Percentiles rank a stretch among this genome's conserved stretches.
Conservation (phyloP, 352 stramenopile genomes). For the Globisporangium middletonii region DNA sequence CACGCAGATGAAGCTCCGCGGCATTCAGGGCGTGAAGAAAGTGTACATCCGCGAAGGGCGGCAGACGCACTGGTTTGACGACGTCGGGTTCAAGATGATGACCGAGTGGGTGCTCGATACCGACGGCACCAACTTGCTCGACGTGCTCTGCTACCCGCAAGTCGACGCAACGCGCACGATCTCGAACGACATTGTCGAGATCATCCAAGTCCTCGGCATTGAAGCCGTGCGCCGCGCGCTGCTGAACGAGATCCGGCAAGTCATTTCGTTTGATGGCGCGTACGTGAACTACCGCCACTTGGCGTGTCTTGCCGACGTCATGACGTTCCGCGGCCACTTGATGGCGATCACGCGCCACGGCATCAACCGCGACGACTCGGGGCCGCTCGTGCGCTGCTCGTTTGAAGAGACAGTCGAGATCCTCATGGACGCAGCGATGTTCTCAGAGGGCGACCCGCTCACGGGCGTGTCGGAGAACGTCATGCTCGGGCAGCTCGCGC, state of each 20-base stretch:
- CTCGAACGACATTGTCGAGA: conserved; percentile 99
- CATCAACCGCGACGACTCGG: conserved; percentile 98
- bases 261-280: conserved; percentile 98
- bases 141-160: conserved; percentile 95
- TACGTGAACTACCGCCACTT: conserved; percentile 99
- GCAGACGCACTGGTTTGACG: conserved; percentile 93
- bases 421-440: conserved; percentile 98
- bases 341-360: conserved; percentile 98
- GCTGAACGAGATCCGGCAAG: conserved; percentile 96
- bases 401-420: conserved; percentile 99
- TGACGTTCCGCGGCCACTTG: conserved; percentile 97
- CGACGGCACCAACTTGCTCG: conserved; percentile 98
- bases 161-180: conserved; percentile 97
- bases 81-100: conserved; percentile 92
- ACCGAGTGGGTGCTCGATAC: conserved; percentile 99
- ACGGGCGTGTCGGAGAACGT: conserved; percentile 99
- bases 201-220: conserved; percentile 95
- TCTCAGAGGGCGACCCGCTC: conserved; percentile 96
- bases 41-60: conserved; percentile 96
- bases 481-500: conserved; percentile 96
- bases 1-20: conserved; percentile 94
- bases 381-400: conserved; percentile 95
- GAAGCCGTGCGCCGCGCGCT: conserved; percentile 86
- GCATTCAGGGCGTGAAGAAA: conserved; percentile 98
- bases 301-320: conserved; percentile 97